Conservation (phyloP, 805 yeast genomes). For the Zygoascus flipseniorum region DNA sequence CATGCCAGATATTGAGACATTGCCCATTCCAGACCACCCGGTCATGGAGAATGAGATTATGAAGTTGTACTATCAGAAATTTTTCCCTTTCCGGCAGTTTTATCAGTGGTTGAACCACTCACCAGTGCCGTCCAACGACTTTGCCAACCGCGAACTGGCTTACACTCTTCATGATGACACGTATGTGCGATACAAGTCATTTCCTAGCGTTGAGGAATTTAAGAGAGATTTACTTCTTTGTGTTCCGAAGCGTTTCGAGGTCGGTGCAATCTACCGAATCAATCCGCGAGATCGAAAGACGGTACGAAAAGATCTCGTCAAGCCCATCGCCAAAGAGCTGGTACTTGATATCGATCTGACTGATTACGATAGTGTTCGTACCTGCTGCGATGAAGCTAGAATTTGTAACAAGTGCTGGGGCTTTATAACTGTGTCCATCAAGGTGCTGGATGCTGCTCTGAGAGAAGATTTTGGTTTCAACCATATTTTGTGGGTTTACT, state of each 20-base stretch:
- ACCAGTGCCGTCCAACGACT: conserved; percentile 62
- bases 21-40: conserved; percentile 4
- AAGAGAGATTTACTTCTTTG: conserved; percentile 64
- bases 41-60: conserved; percentile 11
- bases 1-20: neutral
- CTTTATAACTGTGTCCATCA: conserved; percentile 77
- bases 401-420: conserved; percentile 92
- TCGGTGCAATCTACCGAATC: conserved; percentile 84
- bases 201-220: conserved; percentile 56
- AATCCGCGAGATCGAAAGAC: conserved; percentile 78
- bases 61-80: conserved; percentile 24
- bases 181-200: conserved; percentile 84
- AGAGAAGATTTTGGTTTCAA: conserved; percentile 84
- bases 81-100: conserved; percentile 70
- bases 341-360: conserved; percentile 97
- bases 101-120: conserved; percentile 89
- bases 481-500: conserved; percentile 87
- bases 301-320: conserved; percentile 65
- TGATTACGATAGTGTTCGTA: conserved; percentile 88
- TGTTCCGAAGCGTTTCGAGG: conserved; percentile 85
- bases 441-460: conserved; percentile 61
- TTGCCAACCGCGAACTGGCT: conserved; percentile 88
- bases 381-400: conserved; percentile 81
- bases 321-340: conserved; percentile 75
- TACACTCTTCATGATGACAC: conserved; percentile 83